These are phyloP conservation scores for Cercospora citrullina DNA, from an alignment of 2,329 filamentous ascomycete species.

Conservation along the genomic window DNA sequence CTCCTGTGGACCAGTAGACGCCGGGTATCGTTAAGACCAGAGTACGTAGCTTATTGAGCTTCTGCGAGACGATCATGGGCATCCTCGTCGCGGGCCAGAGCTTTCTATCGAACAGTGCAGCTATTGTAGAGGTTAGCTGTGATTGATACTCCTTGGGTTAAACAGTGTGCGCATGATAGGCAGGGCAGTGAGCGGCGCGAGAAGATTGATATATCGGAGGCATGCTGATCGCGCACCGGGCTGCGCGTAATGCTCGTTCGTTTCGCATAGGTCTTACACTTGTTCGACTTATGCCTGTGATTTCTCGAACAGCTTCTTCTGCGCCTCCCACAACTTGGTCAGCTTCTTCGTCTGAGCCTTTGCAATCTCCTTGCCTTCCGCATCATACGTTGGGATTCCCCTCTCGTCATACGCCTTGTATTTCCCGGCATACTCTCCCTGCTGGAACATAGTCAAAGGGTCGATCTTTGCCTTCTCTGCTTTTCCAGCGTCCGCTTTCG, in stretches of 20 bases:
- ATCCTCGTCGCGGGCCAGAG: not conserved
- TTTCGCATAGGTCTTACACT: not conserved
- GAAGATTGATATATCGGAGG: not conserved
- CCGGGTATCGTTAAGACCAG: not conserved
- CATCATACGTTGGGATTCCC: conserved; percentile 75
- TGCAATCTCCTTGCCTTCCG: conserved; percentile 74
- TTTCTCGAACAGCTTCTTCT: conserved; percentile 80
- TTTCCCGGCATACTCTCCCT: conserved; percentile 62
- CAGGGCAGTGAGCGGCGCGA: not conserved
- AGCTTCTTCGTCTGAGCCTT: conserved; percentile 81
- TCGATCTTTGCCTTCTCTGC: conserved; percentile 59
- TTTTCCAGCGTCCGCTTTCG: conserved; percentile 50
- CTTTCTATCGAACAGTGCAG: not conserved
- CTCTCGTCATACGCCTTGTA: conserved; percentile 81
- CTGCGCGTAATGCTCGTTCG: not conserved
- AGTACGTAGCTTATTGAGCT: not conserved
- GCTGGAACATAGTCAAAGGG: conserved; percentile 60
- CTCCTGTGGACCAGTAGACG: not conserved
- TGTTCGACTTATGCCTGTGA: conserved; percentile 35
- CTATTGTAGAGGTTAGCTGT: not conserved
- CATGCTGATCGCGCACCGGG: not conserved
- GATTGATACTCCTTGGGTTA: not conserved
- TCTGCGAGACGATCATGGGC: not conserved
- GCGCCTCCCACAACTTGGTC: conserved; percentile 84
- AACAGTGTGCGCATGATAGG: not conserved